These are phyloP conservation scores for Turnera subulata DNA, from an alignment of 345 rosid genomes.

Conservation along the genomic window DNA sequence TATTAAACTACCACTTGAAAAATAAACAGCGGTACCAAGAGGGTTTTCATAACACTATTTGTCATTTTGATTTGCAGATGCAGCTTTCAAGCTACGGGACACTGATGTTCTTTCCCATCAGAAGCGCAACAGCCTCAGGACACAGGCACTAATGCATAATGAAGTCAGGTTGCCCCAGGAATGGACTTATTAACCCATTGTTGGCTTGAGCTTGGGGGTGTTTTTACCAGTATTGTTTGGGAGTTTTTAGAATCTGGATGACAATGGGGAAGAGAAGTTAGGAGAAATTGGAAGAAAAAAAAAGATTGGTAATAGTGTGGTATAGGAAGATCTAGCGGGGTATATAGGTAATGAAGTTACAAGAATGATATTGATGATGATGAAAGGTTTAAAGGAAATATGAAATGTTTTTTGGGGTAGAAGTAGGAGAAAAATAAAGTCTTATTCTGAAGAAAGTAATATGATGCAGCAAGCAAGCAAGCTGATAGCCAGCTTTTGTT, in stretches of 20 bases:
- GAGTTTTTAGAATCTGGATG: constrained; percentile 12
- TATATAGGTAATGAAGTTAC: too few relatives aligned
- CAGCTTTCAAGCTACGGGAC: constrained; percentile 17
- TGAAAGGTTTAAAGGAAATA: background rate
- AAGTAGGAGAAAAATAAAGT: constrained; percentile 15
- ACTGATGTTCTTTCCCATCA: constrained; percentile 11
- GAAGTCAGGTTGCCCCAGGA: constrained; percentile 60
- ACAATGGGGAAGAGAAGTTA: background rate
- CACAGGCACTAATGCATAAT: constrained; percentile 22
- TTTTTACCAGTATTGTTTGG: background rate
- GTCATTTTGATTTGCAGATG: constrained; percentile 8
- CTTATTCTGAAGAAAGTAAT: background rate
- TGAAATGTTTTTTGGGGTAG: constrained; percentile 22
- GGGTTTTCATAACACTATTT: background rate
- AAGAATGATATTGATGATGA: background rate
- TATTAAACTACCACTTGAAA: too few relatives aligned
- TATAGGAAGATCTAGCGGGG: background rate
- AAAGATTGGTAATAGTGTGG: background rate
- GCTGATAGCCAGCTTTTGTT: constrained; percentile 22
- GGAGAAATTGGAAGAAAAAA: background rate
- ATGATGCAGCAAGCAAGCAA: background rate
- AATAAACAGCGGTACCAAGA: too few relatives aligned
- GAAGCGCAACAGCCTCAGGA: constrained; percentile 23
- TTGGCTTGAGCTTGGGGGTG: background rate
- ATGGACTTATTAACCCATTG: constrained; percentile 52